Percentiles rank a stretch among this genome's conserved stretches.
Conservation (phyloP, 2,329 filamentous ascomycete genomes). For the Cadophora malorum region DNA sequence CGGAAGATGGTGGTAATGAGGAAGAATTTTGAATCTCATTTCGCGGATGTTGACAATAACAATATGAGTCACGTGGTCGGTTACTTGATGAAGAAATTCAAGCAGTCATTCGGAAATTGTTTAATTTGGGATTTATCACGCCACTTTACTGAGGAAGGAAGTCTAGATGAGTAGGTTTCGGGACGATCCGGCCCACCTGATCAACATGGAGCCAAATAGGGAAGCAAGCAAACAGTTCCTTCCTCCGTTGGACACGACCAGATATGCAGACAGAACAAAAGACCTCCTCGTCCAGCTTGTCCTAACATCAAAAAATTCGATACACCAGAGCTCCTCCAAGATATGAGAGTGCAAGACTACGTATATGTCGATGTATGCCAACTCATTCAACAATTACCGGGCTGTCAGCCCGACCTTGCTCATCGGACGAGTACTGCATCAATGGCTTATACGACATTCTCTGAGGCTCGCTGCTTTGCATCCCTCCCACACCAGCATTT, state of each 20-base stretch:
- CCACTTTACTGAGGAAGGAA: neutral
- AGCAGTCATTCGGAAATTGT: neutral
- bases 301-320: neutral
- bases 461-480: constrained; percentile 20
- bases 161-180: neutral
- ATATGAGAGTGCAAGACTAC: neutral
- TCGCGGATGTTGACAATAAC: neutral
- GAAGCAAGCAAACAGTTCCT: neutral
- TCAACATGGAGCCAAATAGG: neutral
- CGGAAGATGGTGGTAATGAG: neutral
- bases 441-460: constrained; percentile 21
- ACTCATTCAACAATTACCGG: constrained; percentile 35
- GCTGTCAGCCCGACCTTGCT: constrained; percentile 31
- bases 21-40: neutral
- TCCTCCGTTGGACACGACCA: neutral
- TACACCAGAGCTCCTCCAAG: neutral
- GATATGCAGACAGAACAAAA: no score
- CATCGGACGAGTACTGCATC: constrained; percentile 22
- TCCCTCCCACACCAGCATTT: constrained; percentile 3
- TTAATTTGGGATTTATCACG: neutral
- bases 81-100: neutral
- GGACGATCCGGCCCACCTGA: neutral
- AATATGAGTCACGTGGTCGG: constrained; percentile 14
- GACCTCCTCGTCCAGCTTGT: neutral
- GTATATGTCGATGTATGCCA: no score